Evolutionary conservation across 345 rosid species (phyloP).

Genomic region (Brassica nigra): DNA sequence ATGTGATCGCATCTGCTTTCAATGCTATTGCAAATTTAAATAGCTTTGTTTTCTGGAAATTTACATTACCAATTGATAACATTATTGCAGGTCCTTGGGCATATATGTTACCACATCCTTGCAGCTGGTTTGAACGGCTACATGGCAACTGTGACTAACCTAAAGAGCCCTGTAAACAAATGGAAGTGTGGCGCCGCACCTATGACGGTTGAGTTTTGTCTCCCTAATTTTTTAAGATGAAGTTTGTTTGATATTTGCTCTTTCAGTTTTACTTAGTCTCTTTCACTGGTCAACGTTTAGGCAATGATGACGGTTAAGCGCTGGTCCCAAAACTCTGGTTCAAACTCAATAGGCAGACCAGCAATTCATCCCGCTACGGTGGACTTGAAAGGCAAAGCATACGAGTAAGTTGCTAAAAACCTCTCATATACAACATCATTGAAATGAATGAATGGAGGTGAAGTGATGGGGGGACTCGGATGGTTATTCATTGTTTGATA

Average conservation of each 20-base stretch:
- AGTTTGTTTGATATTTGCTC: neutral
- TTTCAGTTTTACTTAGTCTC: constrained; percentile 9
- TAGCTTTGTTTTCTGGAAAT: neutral
- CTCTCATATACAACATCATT: constrained; percentile 3
- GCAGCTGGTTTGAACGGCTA: constrained; percentile 95
- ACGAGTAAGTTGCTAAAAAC: constrained; percentile 74
- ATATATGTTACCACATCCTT: constrained; percentile 83
- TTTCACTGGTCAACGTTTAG: constrained; percentile 42
- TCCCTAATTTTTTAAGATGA: neutral
- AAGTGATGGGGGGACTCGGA: neutral
- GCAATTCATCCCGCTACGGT: constrained; percentile 91
- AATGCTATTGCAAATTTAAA: constrained; percentile 1
- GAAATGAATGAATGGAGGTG: neutral
- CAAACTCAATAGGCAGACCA: constrained; percentile 75
- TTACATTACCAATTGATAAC: constrained; percentile 4
- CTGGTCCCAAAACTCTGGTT: constrained; percentile 80
- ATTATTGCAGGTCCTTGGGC: constrained; percentile 76
- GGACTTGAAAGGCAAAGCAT: constrained; percentile 92
- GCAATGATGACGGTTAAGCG: constrained; percentile 94
- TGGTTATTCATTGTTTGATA: neutral
- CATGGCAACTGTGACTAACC: constrained; percentile 91
- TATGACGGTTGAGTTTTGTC: constrained; percentile 61
- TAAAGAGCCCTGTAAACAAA: constrained; percentile 83
- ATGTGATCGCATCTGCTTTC: constrained; percentile 37
- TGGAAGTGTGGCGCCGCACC: constrained; percentile 99